Base-by-base conservation (phyloP, 495 filamentous ascomycete species). In the Lophiostoma macrostomum region DNA sequence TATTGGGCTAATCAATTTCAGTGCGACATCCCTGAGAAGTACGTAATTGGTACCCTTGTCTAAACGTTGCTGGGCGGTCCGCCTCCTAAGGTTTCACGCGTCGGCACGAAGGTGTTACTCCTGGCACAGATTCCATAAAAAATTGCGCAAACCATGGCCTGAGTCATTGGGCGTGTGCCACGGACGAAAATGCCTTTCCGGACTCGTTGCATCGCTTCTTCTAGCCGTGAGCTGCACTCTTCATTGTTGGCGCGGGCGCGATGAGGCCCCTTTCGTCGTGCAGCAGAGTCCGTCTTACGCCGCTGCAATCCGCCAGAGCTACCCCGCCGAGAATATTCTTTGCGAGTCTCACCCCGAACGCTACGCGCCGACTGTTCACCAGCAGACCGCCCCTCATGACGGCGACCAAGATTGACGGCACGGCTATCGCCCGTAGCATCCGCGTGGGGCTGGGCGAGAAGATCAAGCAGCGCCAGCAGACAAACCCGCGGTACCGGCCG, bases 341-440 rank as follows among this genome's bases (percentile, higher is more conserved):
- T 35, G 36, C 53, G 47, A 27, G 12, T 31, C 31, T 28, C 32
- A 7, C 40, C 14, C 42, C 16, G 7, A 0, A 5, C 44, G 52
- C 46, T 31, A 12, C 23, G n/a, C 29, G 23, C 48, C 54, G 48
- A 42, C 51, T 45, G 4, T 80, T 82, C 61, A 81, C 77, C 51
- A 71, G 65, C 64, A 75, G 73, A 61, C 23, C 64, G 29, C 66
- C 69, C 59, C 73, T 74, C 50, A 95, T 94, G 88, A 80, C 82
- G 60, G 91, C 89, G 55, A 80, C 82, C 65, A 96, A 87, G 76
- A 93, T 98, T 65, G 91, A 98, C 74, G 93, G 93, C 69, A 96
- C 87, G 24, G 88, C 87, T 58, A 91, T 96, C 73, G 94, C 94
- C 36, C 91, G 88, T 74, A 79, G 71, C 56, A 95, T 98, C 64